Percentiles rank a stretch among this genome's conserved stretches.
Evolutionary conservation across 306 rosid genomes (phyloP).

Genomic region (Prunus kanzakura): DNA sequence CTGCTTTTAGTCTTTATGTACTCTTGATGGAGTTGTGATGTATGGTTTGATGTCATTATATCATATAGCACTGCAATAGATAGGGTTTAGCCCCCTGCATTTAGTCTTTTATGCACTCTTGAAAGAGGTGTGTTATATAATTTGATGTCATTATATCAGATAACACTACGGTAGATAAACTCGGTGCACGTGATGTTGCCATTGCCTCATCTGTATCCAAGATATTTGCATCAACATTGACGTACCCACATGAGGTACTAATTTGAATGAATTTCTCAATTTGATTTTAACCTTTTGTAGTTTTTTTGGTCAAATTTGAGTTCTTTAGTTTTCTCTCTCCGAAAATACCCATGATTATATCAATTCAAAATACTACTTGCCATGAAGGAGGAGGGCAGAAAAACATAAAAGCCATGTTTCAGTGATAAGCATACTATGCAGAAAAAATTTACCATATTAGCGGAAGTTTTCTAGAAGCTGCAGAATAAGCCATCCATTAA

Average conservation of each 20-base stretch:
- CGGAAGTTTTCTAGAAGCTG: not conserved
- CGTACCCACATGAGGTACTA: constrained; percentile 89
- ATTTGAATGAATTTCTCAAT: constrained; percentile 21
- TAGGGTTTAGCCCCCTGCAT: constrained; percentile 4
- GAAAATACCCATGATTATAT: too few species aligned
- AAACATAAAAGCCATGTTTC: not conserved
- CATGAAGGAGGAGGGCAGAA: too few species aligned
- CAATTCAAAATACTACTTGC: too few species aligned
- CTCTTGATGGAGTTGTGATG: not conserved
- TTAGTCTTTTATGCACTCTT: not conserved
- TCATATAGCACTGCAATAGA: constrained; percentile 58
- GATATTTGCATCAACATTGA: constrained; percentile 83
- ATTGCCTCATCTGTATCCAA: constrained; percentile 83
- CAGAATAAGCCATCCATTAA: not conserved
- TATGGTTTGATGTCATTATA: constrained; percentile 8
- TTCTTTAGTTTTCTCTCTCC: too few species aligned
- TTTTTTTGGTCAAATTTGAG: too few species aligned
- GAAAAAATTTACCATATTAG: not conserved
- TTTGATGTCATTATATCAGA: constrained; percentile 34
- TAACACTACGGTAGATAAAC: constrained; percentile 60
- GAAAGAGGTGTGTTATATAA: not conserved
- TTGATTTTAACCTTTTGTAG: not conserved
- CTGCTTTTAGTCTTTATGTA: not conserved
- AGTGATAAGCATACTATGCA: not conserved
- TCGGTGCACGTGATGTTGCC: constrained; percentile 76